Percentiles rank a stretch among this genome's conserved stretches.
phyloP scores from a whole-genome alignment of 345 rosid species.

The Viola odorata region DNA sequence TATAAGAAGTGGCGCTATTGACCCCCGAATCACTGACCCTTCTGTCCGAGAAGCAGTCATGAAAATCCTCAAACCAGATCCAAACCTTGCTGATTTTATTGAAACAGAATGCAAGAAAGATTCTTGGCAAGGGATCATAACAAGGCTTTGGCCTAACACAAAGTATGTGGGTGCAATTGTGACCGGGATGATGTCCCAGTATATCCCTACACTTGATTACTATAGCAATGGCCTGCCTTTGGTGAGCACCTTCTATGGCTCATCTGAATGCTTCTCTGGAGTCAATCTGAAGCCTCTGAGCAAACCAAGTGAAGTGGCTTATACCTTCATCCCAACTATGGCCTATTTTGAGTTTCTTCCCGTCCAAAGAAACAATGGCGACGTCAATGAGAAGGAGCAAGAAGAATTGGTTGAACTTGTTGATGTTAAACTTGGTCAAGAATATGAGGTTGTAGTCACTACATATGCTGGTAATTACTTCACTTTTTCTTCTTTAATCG shows the following conservation, averaged over 20 bases:
- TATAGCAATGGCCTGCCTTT: slow-evolving; percentile 17
- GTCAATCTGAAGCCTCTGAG: slow-evolving; percentile 20
- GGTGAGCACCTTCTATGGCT: slow-evolving; percentile 18
- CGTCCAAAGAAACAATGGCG: background rate
- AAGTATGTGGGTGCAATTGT: slow-evolving; percentile 19
- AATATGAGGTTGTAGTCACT: slow-evolving; percentile 11
- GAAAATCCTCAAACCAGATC: slow-evolving; percentile 15
- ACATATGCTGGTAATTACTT: slow-evolving; percentile 19
- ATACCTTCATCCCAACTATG: slow-evolving; percentile 26
- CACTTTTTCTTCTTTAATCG: no score
- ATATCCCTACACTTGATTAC: slow-evolving; percentile 14
- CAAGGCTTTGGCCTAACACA: slow-evolving; percentile 27
- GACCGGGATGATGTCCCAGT: slow-evolving; percentile 20
- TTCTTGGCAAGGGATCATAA: slow-evolving; percentile 29
- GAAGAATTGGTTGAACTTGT: slow-evolving; percentile 9
- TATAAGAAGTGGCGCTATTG: slow-evolving; percentile 10
- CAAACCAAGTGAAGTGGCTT: slow-evolving; percentile 19
- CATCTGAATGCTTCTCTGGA: slow-evolving; percentile 19
- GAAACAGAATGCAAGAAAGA: slow-evolving; percentile 14
- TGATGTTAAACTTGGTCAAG: no score
- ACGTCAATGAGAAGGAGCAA: slow-evolving; percentile 1
- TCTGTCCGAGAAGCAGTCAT: slow-evolving; percentile 9
- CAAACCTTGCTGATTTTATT: slow-evolving; percentile 11
- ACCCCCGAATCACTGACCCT: slow-evolving; percentile 10
- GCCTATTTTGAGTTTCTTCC: slow-evolving; percentile 29